Evolutionary conservation across 345 rosid species (phyloP).

Genomic region (Linum lewisii): DNA sequence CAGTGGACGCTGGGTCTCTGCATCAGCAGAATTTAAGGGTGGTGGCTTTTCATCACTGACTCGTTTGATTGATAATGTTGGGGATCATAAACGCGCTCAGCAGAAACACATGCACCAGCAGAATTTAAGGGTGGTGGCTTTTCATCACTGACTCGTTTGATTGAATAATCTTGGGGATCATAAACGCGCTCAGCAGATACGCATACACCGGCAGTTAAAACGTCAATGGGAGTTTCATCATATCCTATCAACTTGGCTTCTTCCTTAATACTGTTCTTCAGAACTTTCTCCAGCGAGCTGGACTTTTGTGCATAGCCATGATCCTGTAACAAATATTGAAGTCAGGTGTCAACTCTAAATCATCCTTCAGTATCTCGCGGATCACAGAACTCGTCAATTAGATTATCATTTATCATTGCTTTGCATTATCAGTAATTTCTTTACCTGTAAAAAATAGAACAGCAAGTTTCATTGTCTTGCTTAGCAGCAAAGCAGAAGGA

Average conservation of each 20-base stretch:
- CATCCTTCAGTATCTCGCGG: too few relatives aligned
- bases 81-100: slow-evolving; percentile 10
- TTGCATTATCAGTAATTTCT: too few relatives aligned
- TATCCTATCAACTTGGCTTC: slow-evolving; percentile 76
- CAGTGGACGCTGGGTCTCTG: slow-evolving; percentile 8
- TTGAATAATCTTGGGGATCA: slow-evolving; percentile 11
- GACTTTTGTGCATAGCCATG: slow-evolving; percentile 38
- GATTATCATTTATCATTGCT: too few relatives aligned
- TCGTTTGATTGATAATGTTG: slow-evolving; percentile 11
- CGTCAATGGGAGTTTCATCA: slow-evolving; percentile 54
- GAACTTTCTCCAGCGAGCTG: slow-evolving; percentile 44
- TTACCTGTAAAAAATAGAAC: too few relatives aligned
- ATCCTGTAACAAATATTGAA: slow-evolving; percentile 28
- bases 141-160: slow-evolving; percentile 11
- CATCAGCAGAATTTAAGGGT: slow-evolving; percentile 16
- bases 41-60: slow-evolving; percentile 11
- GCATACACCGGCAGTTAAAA: slow-evolving; percentile 17
- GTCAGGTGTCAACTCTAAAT: too few relatives aligned
- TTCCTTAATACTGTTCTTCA: slow-evolving; percentile 35
- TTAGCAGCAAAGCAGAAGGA: too few relatives aligned
- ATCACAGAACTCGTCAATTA: too few relatives aligned
- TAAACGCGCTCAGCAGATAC: slow-evolving; percentile 15
- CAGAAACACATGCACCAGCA: slow-evolving; percentile 15
- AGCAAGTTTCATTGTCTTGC: too few relatives aligned
- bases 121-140: slow-evolving; percentile 15